These are phyloP conservation scores for Scedosporium minutisporum DNA, from an alignment of 2,329 filamentous ascomycete species.

Conservation along the genomic window DNA sequence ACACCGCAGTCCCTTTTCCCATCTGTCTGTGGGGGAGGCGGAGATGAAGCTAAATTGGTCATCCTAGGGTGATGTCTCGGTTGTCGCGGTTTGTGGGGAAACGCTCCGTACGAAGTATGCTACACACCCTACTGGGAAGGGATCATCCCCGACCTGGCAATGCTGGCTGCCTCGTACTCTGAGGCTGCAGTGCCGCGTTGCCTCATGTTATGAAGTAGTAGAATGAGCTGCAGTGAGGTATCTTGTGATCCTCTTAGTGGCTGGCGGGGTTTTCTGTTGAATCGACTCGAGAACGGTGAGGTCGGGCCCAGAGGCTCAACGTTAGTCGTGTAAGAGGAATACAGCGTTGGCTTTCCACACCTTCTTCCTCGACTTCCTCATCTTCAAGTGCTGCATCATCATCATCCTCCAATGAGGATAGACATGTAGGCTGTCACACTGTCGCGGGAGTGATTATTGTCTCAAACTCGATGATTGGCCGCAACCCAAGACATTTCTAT, in stretches of 20 bases:
- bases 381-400: too few species aligned
- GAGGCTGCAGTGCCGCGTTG: not conserved
- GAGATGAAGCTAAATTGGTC: not conserved
- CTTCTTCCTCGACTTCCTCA: too few species aligned
- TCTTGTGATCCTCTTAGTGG: not conserved
- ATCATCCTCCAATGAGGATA: not conserved
- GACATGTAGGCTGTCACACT: too few species aligned
- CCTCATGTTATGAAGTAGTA: not conserved
- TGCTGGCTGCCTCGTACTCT: not conserved
- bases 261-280: not conserved
- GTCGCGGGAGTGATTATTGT: too few species aligned
- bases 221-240: not conserved
- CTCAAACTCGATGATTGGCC: not conserved
- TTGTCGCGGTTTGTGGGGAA: not conserved
- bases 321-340: not conserved
- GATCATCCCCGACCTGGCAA: not conserved
- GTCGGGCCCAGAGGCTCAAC: not conserved
- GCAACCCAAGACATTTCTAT: not conserved
- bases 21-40: too few species aligned
- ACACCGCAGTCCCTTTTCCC: too few species aligned
- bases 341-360: not conserved
- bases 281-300: not conserved
- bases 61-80: not conserved
- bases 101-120: not conserved
- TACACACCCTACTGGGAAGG: not conserved